Percentiles rank a stretch among this genome's conserved stretches.
phyloP scores from a whole-genome alignment of 495 filamentous ascomycete genomes.

The Penicillium salamii region DNA sequence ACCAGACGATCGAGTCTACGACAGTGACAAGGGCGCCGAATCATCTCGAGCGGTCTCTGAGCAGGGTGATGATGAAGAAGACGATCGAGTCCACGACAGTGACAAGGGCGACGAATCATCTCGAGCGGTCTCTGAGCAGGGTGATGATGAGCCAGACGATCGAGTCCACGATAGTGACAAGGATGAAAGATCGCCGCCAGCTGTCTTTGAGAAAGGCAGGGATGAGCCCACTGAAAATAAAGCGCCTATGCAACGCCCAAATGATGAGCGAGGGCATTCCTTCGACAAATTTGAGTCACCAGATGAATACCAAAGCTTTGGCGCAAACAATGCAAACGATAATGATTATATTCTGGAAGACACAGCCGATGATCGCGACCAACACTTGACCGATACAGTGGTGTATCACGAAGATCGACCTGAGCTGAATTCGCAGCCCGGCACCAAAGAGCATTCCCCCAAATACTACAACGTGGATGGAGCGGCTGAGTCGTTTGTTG shows the following conservation, averaged over 20 bases:
- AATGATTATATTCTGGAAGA: background rate
- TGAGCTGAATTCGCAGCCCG: too few species aligned
- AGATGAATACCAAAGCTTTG: background rate
- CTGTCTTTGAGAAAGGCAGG: conserved; percentile 1
- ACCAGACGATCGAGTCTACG: too few species aligned
- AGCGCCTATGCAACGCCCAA: background rate
- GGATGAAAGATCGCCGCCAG: conserved; percentile 13
- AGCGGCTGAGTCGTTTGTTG: background rate
- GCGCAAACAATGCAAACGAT: background rate
- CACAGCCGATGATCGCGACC: background rate
- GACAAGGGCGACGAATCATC: too few species aligned
- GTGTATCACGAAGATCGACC: too few species aligned
- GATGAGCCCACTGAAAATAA: background rate
- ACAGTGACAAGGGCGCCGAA: too few species aligned
- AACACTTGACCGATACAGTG: too few species aligned
- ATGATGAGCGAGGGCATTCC: background rate
- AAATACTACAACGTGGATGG: background rate
- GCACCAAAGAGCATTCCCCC: too few species aligned
- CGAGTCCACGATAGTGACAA: conserved; percentile 16
- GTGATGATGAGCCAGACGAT: conserved; percentile 6
- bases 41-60: too few species aligned
- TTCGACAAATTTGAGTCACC: background rate
- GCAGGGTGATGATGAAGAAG: too few species aligned
- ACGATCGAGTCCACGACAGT: too few species aligned
- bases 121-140: too few species aligned